Evolutionary conservation across 129 eudicot genomes (phyloP), one percentile per base, ranked within the genome.

Genomic region (Silybum marianum): DNA sequence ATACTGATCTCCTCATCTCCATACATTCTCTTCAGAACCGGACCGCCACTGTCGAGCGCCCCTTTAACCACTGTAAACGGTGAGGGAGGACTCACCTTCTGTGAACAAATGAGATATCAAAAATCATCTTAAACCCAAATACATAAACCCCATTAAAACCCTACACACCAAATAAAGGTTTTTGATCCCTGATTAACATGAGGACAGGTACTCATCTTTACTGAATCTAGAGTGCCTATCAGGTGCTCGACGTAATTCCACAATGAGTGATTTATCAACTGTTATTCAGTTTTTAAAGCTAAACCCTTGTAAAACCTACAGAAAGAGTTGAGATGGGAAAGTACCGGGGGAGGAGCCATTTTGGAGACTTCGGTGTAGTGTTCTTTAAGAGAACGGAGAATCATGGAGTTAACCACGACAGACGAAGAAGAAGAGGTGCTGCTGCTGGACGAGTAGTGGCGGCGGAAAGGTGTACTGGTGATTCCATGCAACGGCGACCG

Each of bases 31-130:
- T 80, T 90, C 71, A 95, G 83, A 78, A 90, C 98, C 39, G 96
- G 96, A 44, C 97, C 98, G 22, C 90, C 89, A 74, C 80, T 80
- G 14, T 89, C 89, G 21, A 95, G 87, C 38, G 97, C 90, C 78
- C 98, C 98, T 87, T 95, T 92, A 74, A 89, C 87, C 26, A 92
- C 93, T 11, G 84, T 80, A 82, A 90, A 95, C 2, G 91, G 90
- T 36, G 88, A 36, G 44, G 98, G 98, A 42, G 97, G 96, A 58
- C 85, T 88, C 84, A 95, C 89, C 65, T 92, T 95, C 98, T 94
- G 93, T 74, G 19, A 82, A 74, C 44, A 44, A 14, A 46, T 44
- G 21, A 46, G 16, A 71, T 2, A 54, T 51, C 42, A 84, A 9
- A 78, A 16, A 66, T 69, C 73, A 48, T 32, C 26, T 23, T 7